phyloP scores from a whole-genome alignment of 148 eudicot genomes.

The Diospyros kaki region DNA sequence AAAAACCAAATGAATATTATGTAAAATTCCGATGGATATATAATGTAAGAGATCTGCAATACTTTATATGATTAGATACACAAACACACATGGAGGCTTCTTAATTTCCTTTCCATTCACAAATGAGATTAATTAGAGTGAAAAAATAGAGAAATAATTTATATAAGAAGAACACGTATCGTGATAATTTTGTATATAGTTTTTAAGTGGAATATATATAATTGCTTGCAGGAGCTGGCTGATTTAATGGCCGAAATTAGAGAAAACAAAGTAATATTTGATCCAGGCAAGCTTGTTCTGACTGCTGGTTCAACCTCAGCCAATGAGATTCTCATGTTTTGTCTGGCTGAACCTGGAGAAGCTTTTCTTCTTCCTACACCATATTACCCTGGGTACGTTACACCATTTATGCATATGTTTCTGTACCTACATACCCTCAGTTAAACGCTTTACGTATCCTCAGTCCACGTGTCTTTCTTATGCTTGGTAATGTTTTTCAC shows the following conservation, averaged over 20 bases:
- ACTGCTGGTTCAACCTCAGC: slow-evolving; percentile 70
- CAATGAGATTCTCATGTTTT: slow-evolving; percentile 60
- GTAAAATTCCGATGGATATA: no score
- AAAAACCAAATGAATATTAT: no score
- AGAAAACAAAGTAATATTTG: slow-evolving; percentile 43
- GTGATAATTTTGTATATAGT: neutral
- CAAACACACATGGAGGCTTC: no score
- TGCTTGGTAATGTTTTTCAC: no score
- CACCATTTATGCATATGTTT: no score
- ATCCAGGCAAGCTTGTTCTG: slow-evolving; percentile 50
- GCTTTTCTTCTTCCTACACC: slow-evolving; percentile 69
- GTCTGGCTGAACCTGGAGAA: slow-evolving; percentile 61
- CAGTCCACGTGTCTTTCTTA: no score
- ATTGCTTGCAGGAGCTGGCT: slow-evolving; percentile 38
- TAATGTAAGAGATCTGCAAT: no score
- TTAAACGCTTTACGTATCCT: no score
- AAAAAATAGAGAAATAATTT: no score
- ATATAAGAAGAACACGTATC: no score
- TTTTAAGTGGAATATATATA: neutral
- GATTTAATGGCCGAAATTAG: slow-evolving; percentile 57
- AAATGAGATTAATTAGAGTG: neutral
- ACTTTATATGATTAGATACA: no score
- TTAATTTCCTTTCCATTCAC: no score
- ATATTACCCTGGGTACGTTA: slow-evolving; percentile 57
- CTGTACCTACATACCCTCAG: neutral